phyloP scores from a whole-genome alignment of 176 grass and related monocot species.

The Microstegium vimineum region DNA sequence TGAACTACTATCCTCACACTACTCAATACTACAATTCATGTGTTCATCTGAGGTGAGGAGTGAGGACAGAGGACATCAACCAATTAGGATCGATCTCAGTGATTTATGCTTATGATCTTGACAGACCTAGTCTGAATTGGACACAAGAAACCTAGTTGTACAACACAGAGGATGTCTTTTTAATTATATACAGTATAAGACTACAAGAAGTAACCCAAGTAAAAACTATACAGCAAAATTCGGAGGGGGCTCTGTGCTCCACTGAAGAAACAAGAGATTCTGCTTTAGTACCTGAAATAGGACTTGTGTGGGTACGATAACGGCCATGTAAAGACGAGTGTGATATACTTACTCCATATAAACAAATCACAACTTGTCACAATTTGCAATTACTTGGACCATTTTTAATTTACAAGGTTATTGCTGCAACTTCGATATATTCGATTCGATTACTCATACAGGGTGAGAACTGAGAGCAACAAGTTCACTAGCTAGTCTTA shows the following conservation, averaged over 20 bases:
- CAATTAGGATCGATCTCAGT: neutral
- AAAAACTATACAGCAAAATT: neutral
- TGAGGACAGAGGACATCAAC: neutral
- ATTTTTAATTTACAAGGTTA: neutral
- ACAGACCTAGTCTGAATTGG: neutral
- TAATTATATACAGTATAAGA: neutral
- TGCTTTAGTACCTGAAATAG: neutral
- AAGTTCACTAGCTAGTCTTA: neutral
- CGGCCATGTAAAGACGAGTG: neutral
- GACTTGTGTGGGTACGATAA: neutral
- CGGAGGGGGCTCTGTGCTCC: neutral
- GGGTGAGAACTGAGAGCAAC: neutral
- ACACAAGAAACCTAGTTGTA: neutral
- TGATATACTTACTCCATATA: neutral
- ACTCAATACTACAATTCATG: neutral
- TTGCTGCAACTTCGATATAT: neutral
- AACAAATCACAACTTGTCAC: neutral
- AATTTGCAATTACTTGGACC: neutral
- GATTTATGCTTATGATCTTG: neutral
- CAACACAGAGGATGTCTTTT: neutral
- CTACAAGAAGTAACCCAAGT: neutral
- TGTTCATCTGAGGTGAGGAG: neutral
- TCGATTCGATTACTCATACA: neutral
- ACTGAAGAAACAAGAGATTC: neutral
- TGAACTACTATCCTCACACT: neutral